Evolutionary conservation across 2,329 filamentous ascomycete species (phyloP), one percentile per base, ranked within the genome.

Genomic region (Atkinsonella texensis): DNA sequence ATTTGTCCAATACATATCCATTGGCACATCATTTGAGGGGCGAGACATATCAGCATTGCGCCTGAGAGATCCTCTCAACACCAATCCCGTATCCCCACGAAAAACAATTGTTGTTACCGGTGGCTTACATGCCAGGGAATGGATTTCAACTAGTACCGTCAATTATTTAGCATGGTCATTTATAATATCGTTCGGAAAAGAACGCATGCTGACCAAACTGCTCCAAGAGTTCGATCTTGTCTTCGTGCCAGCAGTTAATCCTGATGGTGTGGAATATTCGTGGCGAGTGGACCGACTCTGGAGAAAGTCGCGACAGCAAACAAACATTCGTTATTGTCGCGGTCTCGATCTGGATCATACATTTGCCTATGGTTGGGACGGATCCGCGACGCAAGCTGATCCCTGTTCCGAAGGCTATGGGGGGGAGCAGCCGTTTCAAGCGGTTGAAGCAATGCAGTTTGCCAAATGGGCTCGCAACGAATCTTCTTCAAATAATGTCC

Each of bases 351-450:
- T 98, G 15, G 91, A 97, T 62, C 87, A 89, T 56, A 80, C 84
- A 13, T 97, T 91, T 69, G 80, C 83, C 2, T 95, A 85, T 65
- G 80, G 86, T 59, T 97, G 91, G 89, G 83, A 91, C 59, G 80
- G 78, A 40, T 74, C 79, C 13, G 70, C 75, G 6, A 76, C 77
- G 12, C 77, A 79, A 51, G 79, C 60, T 18, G 94, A 95, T 61
- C 89, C 91, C 2, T 98, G 91, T 69, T 93, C 87, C 1, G 90
- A 96, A 63, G 89, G 83, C 62, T 97, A 89, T 63, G 85, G 89
- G 18, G 93, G 93, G 41, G 82, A 88, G 49, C 71, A 79, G 48
- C 84, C 93, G 1, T 95, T 96, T 65, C 82, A 95, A 59, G 89
- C 85, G 0, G 74, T 85, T 1, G 93, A 98, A 68, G 81, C 90